These are phyloP conservation scores for Heritiera fomes DNA, from an alignment of 345 rosid genomes.

Conservation along the genomic window DNA sequence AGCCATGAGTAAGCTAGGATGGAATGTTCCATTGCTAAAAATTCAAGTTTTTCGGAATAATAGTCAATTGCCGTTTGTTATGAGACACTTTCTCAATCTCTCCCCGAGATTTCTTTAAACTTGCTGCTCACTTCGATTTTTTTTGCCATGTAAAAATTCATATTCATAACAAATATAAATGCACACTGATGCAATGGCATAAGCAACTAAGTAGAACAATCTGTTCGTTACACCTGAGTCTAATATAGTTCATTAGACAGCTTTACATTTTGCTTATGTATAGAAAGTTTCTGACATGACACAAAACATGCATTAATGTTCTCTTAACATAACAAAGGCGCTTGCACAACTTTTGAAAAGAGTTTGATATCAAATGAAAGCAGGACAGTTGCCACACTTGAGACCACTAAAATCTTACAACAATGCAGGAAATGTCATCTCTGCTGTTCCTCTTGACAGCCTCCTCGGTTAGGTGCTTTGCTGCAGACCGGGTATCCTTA, in stretches of 20 bases:
- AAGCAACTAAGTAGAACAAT: background rate
- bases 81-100: background rate
- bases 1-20: background rate
- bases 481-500: slow-evolving; percentile 80
- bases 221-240: background rate
- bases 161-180: background rate
- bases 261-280: background rate
- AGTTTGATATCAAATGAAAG: slow-evolving; percentile 12
- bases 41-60: background rate
- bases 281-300: background rate
- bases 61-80: background rate
- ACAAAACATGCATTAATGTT: slow-evolving; percentile 16
- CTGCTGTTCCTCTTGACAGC: slow-evolving; percentile 69
- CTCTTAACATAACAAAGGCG: background rate
- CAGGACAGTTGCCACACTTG: background rate
- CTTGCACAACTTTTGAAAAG: background rate
- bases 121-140: background rate
- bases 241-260: background rate
- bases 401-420: slow-evolving; percentile 62
- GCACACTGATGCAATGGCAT: background rate
- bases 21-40: background rate
- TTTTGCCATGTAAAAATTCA: background rate
- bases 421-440: slow-evolving; percentile 89
- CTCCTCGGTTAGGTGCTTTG: slow-evolving; percentile 81
- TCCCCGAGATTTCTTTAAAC: no score